Percentiles rank a stretch among this genome's conserved stretches.
Evolutionary conservation across 495 filamentous ascomycete species (phyloP).

Genomic region (Tuber melanosporum): DNA sequence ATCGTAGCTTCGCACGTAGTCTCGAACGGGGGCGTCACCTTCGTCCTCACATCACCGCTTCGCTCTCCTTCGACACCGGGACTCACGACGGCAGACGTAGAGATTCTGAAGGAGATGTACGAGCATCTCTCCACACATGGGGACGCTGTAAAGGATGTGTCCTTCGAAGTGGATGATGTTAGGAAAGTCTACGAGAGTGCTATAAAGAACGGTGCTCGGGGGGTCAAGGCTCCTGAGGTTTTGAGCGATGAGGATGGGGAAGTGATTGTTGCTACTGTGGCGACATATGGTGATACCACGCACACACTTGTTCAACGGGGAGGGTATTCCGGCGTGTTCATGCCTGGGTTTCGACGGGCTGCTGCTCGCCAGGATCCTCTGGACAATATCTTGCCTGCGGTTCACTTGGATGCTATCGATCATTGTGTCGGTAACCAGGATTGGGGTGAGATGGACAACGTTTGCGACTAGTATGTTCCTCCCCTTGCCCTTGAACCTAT

Average conservation of each 20-base stretch:
- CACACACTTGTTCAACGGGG: slow-evolving; percentile 72
- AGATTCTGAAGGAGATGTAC: slow-evolving; percentile 54
- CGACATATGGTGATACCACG: slow-evolving; percentile 86
- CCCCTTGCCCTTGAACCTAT: slow-evolving; percentile 9
- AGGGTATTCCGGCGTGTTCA: slow-evolving; percentile 63
- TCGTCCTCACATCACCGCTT: slow-evolving; percentile 77
- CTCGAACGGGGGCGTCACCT: slow-evolving; percentile 66
- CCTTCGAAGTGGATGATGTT: slow-evolving; percentile 84
- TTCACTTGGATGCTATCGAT: slow-evolving; percentile 69
- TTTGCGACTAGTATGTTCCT: slow-evolving; percentile 62
- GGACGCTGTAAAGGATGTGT: slow-evolving; percentile 84
- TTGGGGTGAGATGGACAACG: slow-evolving; percentile 78
- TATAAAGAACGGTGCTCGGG: slow-evolving; percentile 59
- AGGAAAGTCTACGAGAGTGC: slow-evolving; percentile 65
- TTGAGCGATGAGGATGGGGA: slow-evolving; percentile 50
- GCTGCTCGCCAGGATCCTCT: slow-evolving; percentile 41
- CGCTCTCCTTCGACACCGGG: slow-evolving; percentile 53
- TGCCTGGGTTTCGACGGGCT: slow-evolving; percentile 64
- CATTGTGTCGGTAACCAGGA: slow-evolving; percentile 93
- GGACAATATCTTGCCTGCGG: slow-evolving; percentile 55
- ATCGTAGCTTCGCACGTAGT: slow-evolving; percentile 72
- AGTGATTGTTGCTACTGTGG: slow-evolving; percentile 65
- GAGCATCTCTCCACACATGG: slow-evolving; percentile 72
- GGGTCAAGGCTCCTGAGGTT: slow-evolving; percentile 54
- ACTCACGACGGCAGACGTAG: slow-evolving; percentile 44